These are phyloP conservation scores for Chamaecyparis obtusa DNA, from an alignment of 75 land plant genomes.

Conservation along the genomic window DNA sequence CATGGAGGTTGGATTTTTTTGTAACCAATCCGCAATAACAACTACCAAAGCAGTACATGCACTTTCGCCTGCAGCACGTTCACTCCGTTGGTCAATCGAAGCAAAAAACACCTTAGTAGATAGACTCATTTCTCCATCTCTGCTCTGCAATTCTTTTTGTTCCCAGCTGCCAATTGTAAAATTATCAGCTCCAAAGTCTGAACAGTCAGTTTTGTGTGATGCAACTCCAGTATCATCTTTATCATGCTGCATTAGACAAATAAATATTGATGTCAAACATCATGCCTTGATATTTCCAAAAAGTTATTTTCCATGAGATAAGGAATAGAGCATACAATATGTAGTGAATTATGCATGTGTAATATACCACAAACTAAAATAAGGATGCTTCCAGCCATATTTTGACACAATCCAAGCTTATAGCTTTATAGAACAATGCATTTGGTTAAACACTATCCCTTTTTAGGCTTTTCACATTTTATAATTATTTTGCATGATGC, in stretches of 20 bases:
- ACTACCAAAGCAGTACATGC: constrained; percentile 98
- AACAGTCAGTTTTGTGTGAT: constrained; percentile 14
- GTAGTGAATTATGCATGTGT: not conserved
- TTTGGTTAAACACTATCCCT: not conserved
- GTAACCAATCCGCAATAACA: constrained; percentile 96
- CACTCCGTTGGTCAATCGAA: constrained; percentile 94
- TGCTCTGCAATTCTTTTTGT: constrained; percentile 59
- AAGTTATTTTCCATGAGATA: not conserved
- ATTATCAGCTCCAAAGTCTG: constrained; percentile 84
- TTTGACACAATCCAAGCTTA: not conserved
- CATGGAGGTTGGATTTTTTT: constrained; percentile 46
- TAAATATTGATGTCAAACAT: not conserved
- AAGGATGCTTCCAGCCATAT: not conserved
- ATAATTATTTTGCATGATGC: not conserved
- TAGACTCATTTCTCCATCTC: constrained; percentile 84
- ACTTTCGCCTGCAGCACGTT: constrained; percentile 95
- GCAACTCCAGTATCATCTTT: constrained; percentile 7
- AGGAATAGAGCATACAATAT: not conserved
- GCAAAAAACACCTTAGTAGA: constrained; percentile 81
- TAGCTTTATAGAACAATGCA: not conserved
- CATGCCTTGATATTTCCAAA: not conserved
- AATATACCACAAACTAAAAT: not conserved
- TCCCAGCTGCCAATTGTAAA: constrained; percentile 90
- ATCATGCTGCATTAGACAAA: constrained; percentile 6
- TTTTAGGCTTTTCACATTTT: not conserved